Evolutionary conservation across 1,284 basidiomycete species (phyloP).

Genomic region (Inonotus hispidus): DNA sequence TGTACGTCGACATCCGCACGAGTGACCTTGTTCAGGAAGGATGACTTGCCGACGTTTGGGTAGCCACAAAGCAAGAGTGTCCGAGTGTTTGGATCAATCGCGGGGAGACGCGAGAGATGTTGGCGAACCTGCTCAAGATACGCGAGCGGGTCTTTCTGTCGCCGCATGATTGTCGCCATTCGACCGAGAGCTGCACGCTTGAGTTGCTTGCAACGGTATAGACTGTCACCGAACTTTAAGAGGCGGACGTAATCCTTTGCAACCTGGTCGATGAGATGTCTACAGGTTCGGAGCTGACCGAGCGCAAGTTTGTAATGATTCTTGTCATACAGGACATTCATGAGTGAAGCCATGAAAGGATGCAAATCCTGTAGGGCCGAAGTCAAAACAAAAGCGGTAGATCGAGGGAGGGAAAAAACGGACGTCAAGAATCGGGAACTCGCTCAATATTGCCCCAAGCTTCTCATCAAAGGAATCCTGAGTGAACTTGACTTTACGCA

Average conservation of each 20-base stretch:
- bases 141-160: conserved; percentile 94
- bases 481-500: conserved; percentile 99
- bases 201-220: conserved; percentile 96
- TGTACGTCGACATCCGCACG: conserved; percentile 97
- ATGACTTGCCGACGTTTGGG: conserved; percentile 96
- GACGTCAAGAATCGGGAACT: conserved; percentile 97
- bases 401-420: conserved; percentile 26
- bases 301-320: conserved; percentile 98
- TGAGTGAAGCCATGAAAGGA: conserved; percentile 87
- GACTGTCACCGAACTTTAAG: conserved; percentile 92
- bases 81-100: conserved; percentile 95
- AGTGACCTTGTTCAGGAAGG: conserved; percentile 97
- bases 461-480: conserved; percentile 98
- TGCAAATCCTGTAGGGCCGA: conserved; percentile 71
- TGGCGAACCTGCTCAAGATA: conserved; percentile 97
- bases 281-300: conserved; percentile 88
- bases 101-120: conserved; percentile 93
- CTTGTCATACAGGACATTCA: conserved; percentile 98
- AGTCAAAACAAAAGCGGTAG: not conserved
- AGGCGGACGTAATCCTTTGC: conserved; percentile 94
- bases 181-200: conserved; percentile 93
- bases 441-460: conserved; percentile 86
- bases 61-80: conserved; percentile 95
- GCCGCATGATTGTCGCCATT: conserved; percentile 96
- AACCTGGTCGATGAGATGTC: conserved; percentile 92